Conservation (phyloP, 2,329 filamentous ascomycete species). For the Seiridium unicorne region DNA sequence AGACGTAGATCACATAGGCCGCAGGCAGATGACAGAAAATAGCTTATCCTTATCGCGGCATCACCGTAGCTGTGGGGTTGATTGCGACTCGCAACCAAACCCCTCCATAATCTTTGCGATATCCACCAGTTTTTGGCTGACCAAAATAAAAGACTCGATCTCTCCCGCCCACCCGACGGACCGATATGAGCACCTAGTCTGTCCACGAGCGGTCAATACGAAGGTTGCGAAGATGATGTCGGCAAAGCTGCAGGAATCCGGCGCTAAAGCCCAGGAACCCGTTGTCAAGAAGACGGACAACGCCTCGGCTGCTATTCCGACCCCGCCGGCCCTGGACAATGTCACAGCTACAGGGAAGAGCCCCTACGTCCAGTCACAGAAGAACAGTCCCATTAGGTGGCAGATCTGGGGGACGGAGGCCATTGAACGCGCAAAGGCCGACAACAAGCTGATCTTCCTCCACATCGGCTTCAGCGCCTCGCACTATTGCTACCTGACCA, state of each 20-base stretch:
- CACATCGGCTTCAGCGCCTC: constrained; percentile 95
- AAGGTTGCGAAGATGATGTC: constrained; percentile 27
- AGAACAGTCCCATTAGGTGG: constrained; percentile 84
- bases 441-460: constrained; percentile 88
- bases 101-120: too few species aligned
- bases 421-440: constrained; percentile 70
- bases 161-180: too few species aligned
- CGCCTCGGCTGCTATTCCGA: constrained; percentile 8
- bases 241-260: constrained; percentile 26
- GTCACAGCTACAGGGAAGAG: constrained; percentile 40
- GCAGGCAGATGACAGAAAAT: too few species aligned
- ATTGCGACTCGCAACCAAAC: too few species aligned
- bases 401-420: constrained; percentile 81
- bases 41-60: too few species aligned
- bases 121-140: too few species aligned
- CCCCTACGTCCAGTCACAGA: constrained; percentile 67
- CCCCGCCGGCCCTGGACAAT: constrained; percentile 29
- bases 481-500: constrained; percentile 90
- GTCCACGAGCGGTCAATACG: too few species aligned
- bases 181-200: too few species aligned
- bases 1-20: too few species aligned
- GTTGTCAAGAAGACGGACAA: not conserved
- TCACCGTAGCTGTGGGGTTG: too few species aligned
- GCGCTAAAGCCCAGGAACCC: not conserved
- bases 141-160: too few species aligned